Percentiles rank a stretch among this genome's conserved stretches.
These are phyloP conservation scores for Ceratocystis alfenasii DNA, from an alignment of 2,329 filamentous ascomycete species.

Conservation along the genomic window DNA sequence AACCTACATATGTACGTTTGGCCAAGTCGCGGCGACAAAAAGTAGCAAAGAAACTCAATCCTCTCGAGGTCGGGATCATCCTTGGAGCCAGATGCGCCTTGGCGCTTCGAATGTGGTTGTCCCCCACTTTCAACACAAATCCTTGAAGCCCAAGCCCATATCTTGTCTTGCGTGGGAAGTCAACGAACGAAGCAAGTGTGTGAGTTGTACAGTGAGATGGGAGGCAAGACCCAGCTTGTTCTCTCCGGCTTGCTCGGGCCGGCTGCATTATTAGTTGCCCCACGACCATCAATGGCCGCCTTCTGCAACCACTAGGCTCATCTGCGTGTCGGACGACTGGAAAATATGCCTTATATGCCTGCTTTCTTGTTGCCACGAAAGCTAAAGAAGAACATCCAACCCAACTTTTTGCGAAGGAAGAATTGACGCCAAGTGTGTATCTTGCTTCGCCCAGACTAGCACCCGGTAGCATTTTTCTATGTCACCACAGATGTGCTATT, in stretches of 20 bases:
- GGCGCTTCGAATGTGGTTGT: not conserved
- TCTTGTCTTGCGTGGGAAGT: not conserved
- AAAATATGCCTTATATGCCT: not conserved
- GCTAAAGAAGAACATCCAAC: not conserved
- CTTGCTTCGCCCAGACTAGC: not conserved
- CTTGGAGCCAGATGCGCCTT: not conserved
- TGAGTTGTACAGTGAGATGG: too few relatives aligned
- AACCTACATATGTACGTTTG: too few relatives aligned
- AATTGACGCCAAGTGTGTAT: not conserved
- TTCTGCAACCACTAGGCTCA: not conserved
- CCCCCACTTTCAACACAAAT: not conserved
- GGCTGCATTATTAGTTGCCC: not conserved
- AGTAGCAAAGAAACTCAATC: too few relatives aligned
- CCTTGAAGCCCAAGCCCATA: constrained; percentile 1
- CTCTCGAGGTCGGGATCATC: not conserved
- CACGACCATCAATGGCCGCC: not conserved
- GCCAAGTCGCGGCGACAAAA: too few relatives aligned
- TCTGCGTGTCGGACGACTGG: not conserved
- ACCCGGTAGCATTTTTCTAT: not conserved
- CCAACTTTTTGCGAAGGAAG: not conserved
- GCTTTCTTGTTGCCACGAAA: not conserved
- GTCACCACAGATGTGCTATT: constrained; percentile 1
- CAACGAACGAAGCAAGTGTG: not conserved
- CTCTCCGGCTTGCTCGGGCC: not conserved
- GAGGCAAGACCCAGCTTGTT: not conserved